Percentiles rank a stretch among this genome's conserved stretches.
Evolutionary conservation across 345 rosid genomes (phyloP).

Genomic region (Citrus reticulata): DNA sequence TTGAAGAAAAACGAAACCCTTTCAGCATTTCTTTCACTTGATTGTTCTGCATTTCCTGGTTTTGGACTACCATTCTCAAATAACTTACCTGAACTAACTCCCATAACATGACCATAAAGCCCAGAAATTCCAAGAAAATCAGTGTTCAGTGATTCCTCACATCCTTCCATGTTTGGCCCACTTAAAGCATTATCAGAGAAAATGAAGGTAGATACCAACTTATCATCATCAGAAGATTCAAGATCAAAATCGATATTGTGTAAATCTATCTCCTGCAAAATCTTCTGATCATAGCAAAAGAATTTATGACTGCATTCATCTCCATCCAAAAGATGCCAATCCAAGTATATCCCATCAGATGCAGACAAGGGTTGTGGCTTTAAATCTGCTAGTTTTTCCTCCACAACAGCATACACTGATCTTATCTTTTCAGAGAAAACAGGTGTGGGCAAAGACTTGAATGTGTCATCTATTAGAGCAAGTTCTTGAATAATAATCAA

Average conservation of each 20-base stretch:
- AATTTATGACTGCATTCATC: constrained; percentile 36
- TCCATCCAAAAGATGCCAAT: constrained; percentile 74
- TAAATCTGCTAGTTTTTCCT: constrained; percentile 39
- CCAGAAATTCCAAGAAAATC: constrained; percentile 27
- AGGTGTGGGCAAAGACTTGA: constrained; percentile 78
- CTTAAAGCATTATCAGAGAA: constrained; percentile 43
- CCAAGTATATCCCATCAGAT: constrained; percentile 81
- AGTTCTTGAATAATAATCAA: constrained; percentile 71
- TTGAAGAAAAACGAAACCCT: constrained; percentile 51
- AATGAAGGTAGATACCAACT: constrained; percentile 48
- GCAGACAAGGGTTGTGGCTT: constrained; percentile 50
- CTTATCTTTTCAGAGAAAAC: constrained; percentile 37
- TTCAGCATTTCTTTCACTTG: constrained; percentile 34
- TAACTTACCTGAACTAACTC: constrained; percentile 26
- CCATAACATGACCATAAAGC: constrained; percentile 22
- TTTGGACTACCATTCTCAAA: constrained; percentile 20
- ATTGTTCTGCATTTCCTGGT: constrained; percentile 24
- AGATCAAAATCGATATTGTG: constrained; percentile 28
- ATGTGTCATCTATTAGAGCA: constrained; percentile 60
- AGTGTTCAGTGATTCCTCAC: constrained; percentile 34
- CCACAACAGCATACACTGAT: constrained; percentile 40
- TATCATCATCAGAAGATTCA: constrained; percentile 37
- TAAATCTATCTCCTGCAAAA: constrained; percentile 37
- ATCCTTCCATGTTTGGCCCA: constrained; percentile 29
- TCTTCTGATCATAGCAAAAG: constrained; percentile 27